phyloP scores from a whole-genome alignment of 1,139 yeast species.

The Eremothecium gossypii region DNA sequence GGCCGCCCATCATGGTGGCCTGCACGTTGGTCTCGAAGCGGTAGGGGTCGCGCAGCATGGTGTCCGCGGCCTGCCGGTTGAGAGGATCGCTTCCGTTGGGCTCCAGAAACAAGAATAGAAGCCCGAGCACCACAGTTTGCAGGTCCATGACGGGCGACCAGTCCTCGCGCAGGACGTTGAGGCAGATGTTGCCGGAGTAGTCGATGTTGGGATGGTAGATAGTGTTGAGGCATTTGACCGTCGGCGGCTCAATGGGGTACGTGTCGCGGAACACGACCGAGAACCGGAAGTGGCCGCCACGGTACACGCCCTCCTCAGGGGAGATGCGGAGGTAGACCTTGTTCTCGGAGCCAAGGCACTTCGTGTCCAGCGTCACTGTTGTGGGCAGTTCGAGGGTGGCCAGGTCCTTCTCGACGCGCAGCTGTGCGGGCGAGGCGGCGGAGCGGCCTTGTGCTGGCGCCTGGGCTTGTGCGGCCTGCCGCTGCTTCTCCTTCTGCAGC shows the following conservation, averaged over 20 bases:
- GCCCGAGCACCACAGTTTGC: constrained; percentile 74
- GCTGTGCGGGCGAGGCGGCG: constrained; percentile 40
- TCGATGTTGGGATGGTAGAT: constrained; percentile 95
- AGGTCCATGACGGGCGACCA: constrained; percentile 92
- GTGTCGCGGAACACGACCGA: constrained; percentile 53
- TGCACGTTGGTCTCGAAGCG: constrained; percentile 52
- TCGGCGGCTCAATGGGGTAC: constrained; percentile 92
- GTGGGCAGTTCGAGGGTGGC: constrained; percentile 61
- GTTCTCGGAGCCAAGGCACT: constrained; percentile 40
- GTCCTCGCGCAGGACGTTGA: constrained; percentile 84
- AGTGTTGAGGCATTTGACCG: constrained; percentile 57
- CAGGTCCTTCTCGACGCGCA: constrained; percentile 45
- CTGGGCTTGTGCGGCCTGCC: constrained; percentile 20
- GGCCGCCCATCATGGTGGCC: constrained; percentile 64
- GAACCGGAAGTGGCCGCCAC: constrained; percentile 60
- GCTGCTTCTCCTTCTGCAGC: constrained; percentile 49
- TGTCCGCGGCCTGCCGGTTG: constrained; percentile 81
- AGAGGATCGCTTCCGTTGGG: constrained; percentile 91
- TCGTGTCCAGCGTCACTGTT: constrained; percentile 46
- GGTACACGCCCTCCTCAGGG: constrained; percentile 79
- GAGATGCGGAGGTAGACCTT: constrained; percentile 45
- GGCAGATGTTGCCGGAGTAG: constrained; percentile 79
- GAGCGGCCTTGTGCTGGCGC: constrained; percentile 2
- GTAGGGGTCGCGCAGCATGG: constrained; percentile 48
- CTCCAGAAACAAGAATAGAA: constrained; percentile 76